A percentile compares a stretch with the other conserved stretches of the same genome.
These are phyloP conservation scores for Ophiocordyceps camponoti-leonardi DNA, from an alignment of 2,329 filamentous ascomycete species.

Conservation along the genomic window DNA sequence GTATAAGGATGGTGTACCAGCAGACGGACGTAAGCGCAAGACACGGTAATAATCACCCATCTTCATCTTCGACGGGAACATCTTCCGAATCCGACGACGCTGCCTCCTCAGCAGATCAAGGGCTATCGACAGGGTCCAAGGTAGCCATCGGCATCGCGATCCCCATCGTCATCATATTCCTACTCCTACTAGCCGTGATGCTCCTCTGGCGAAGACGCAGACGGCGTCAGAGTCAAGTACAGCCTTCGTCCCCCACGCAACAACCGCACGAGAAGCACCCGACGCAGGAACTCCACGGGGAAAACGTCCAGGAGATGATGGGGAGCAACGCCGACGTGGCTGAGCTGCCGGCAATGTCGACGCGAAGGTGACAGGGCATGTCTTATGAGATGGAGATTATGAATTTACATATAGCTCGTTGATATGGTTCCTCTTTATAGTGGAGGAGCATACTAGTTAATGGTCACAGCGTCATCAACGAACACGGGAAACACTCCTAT, in stretches of 20 bases:
- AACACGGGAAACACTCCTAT: too few species aligned
- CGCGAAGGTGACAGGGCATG: too few species aligned
- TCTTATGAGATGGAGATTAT: too few species aligned
- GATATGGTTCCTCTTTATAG: too few species aligned
- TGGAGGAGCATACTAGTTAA: too few species aligned
- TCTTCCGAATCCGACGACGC: not conserved
- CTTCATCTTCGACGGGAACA: not conserved
- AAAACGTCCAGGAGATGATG: constrained; percentile 1
- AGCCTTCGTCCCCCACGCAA: too few species aligned
- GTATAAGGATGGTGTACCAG: constrained; percentile 17
- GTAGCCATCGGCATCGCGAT: constrained; percentile 14
- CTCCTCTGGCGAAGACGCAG: constrained; percentile 11
- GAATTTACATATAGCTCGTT: too few species aligned
- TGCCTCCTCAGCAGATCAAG: not conserved
- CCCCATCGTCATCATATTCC: constrained; percentile 10
- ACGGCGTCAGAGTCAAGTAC: too few species aligned
- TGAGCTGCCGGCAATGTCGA: not conserved
- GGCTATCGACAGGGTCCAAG: constrained; percentile 9
- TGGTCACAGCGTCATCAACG: too few species aligned
- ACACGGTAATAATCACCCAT: not conserved
- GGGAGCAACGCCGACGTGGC: not conserved
- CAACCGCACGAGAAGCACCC: not conserved
- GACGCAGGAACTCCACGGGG: constrained; percentile 1
- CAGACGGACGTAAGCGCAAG: constrained; percentile 7
- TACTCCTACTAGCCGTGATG: constrained; percentile 4